phyloP scores from a whole-genome alignment of 73 alveolate species.

The Paramecium biaurelia region DNA sequence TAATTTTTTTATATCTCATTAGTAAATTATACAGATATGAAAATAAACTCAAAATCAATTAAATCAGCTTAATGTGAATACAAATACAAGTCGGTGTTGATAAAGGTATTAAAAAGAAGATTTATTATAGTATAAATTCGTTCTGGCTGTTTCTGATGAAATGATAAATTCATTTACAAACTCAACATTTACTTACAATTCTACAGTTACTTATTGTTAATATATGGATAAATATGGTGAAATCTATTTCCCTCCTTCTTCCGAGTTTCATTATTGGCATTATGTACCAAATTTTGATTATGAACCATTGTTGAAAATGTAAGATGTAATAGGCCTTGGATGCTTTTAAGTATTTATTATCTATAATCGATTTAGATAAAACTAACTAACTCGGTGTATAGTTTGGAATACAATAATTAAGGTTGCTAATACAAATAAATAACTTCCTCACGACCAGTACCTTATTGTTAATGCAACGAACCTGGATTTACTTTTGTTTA shows the following conservation, averaged over 20 bases:
- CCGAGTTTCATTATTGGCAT: constrained; percentile 10
- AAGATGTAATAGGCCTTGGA: background rate
- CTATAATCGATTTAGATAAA: background rate
- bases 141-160: background rate
- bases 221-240: constrained; percentile 20
- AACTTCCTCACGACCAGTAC: background rate
- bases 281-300: background rate
- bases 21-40: constrained; percentile 1
- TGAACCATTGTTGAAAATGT: background rate
- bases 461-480: background rate
- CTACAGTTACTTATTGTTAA: constrained; percentile 17
- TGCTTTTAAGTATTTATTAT: background rate
- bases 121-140: background rate
- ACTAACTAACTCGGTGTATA: background rate
- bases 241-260: constrained; percentile 21
- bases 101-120: background rate
- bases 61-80: constrained; percentile 31
- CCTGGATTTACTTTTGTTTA: constrained; percentile 20
- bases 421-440: background rate
- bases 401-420: background rate
- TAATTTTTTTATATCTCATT: background rate
- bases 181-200: background rate
- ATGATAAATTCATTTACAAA: background rate
- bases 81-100: constrained; percentile 27
- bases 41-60: background rate